These are phyloP conservation scores for Cadophora sp. DNA, from an alignment of 2,329 filamentous ascomycete genomes.

Conservation along the genomic window DNA sequence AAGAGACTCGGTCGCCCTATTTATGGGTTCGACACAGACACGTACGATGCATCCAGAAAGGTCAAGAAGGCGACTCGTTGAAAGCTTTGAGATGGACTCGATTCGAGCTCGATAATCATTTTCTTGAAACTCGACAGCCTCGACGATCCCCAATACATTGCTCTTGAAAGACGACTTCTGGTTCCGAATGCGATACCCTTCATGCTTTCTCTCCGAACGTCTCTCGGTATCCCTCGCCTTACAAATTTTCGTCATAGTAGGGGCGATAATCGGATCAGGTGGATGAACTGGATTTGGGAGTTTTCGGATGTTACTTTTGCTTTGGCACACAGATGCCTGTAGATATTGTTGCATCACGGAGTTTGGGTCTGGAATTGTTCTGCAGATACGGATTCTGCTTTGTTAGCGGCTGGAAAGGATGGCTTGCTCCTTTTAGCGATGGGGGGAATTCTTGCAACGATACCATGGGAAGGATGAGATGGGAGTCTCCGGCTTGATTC, in stretches of 20 bases:
- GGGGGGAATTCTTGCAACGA: background rate
- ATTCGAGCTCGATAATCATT: too few species aligned
- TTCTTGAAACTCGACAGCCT: too few species aligned
- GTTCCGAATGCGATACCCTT: background rate
- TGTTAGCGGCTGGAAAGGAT: too few species aligned
- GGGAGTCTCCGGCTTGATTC: background rate
- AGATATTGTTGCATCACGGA: too few species aligned
- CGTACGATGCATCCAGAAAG: constrained; percentile 4
- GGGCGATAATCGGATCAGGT: too few species aligned
- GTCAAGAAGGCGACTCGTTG: background rate
- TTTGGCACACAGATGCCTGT: too few species aligned
- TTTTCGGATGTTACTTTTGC: too few species aligned
- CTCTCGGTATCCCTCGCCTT: background rate
- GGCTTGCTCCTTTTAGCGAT: too few species aligned
- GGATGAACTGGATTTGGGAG: too few species aligned
- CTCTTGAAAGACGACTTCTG: background rate
- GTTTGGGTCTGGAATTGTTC: too few species aligned
- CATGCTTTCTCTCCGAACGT: background rate
- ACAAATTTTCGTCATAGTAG: too few species aligned
- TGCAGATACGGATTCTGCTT: too few species aligned
- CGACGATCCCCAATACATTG: background rate
- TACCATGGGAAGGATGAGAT: background rate
- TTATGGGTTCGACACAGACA: constrained; percentile 62
- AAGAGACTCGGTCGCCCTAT: constrained; percentile 57
- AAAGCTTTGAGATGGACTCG: background rate